Conservation (phyloP, 352 stramenopile genomes). For the Pythium apleroticum region DNA sequence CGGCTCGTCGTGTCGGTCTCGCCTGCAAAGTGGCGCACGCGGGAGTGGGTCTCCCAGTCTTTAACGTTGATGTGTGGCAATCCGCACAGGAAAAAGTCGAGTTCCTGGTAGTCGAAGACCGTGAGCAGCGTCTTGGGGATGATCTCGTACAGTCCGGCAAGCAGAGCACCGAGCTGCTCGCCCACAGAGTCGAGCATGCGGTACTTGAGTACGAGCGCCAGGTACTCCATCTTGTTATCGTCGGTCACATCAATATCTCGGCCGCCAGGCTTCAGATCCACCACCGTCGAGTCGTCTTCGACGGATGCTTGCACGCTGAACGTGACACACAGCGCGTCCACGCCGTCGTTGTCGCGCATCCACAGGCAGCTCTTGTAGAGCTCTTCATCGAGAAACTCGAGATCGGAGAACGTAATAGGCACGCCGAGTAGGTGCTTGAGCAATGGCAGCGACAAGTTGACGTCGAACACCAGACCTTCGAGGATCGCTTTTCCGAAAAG, state of each 20-base stretch:
- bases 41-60: slow-evolving; percentile 61
- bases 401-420: slow-evolving; percentile 74
- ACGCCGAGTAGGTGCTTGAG: slow-evolving; percentile 73
- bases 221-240: slow-evolving; percentile 95
- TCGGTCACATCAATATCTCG: slow-evolving; percentile 93
- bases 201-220: slow-evolving; percentile 63
- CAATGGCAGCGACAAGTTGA: slow-evolving; percentile 61
- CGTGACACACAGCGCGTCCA: slow-evolving; percentile 58
- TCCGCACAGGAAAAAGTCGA: slow-evolving; percentile 75
- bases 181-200: slow-evolving; percentile 76
- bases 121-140: slow-evolving; percentile 60
- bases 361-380: slow-evolving; percentile 66
- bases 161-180: slow-evolving; percentile 60
- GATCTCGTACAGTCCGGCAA: slow-evolving; percentile 74
- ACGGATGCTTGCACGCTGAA: slow-evolving; percentile 60
- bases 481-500: slow-evolving; percentile 67
- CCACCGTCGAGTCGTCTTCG: slow-evolving; percentile 44
- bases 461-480: slow-evolving; percentile 60
- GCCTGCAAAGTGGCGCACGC: slow-evolving; percentile 59
- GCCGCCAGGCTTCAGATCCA: slow-evolving; percentile 92
- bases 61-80: slow-evolving; percentile 67
- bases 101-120: slow-evolving; percentile 82
- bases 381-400: slow-evolving; percentile 74
- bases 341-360: slow-evolving; percentile 58
- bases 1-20: slow-evolving; percentile 35